Percentiles rank a stretch among this genome's conserved stretches.
phyloP scores from a whole-genome alignment of 139 green algal genomes.

The Spirogloea muscicola region DNA sequence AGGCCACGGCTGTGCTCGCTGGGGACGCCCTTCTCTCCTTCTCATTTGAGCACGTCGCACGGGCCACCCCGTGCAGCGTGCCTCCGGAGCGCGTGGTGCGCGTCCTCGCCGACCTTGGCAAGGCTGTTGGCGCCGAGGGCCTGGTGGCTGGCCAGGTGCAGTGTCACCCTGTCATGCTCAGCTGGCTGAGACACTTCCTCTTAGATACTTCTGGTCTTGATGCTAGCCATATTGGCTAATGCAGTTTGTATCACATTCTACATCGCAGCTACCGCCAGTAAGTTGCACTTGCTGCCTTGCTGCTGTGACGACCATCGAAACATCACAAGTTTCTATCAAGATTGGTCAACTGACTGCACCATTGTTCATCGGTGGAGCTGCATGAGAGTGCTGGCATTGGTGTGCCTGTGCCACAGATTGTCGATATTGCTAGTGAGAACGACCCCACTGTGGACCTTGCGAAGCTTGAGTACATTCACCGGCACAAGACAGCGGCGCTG shows the following conservation, averaged over 20 bases:
- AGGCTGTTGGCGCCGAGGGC: conserved; percentile 79
- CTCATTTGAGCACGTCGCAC: conserved; percentile 93
- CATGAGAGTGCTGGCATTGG: neutral
- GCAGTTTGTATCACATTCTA: neutral
- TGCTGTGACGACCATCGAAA: neutral
- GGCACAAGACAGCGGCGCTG: conserved; percentile 97
- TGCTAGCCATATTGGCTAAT: neutral
- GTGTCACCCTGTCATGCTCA: conserved; percentile 1
- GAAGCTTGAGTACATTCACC: conserved; percentile 96
- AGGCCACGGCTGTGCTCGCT: conserved; percentile 95
- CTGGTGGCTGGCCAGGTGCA: conserved; percentile 87
- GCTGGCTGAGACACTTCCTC: neutral
- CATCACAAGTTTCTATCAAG: neutral
- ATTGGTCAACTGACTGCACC: neutral
- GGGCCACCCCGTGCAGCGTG: conserved; percentile 73
- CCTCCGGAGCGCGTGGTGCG: conserved; percentile 75
- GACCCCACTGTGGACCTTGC: conserved; percentile 72
- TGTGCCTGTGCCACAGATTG: conserved; percentile 49
- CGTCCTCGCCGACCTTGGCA: conserved; percentile 81
- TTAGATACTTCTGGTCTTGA: neutral
- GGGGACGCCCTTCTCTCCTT: conserved; percentile 91
- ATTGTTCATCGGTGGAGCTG: conserved; percentile 43
- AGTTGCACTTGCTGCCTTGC: too few species aligned
- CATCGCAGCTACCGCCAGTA: too few species aligned
- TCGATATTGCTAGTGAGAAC: conserved; percentile 91